Percentiles rank a stretch among this genome's conserved stretches.
Evolutionary conservation across 257 asterid genomes (phyloP).

Genomic region (Forsythia viridissima): DNA sequence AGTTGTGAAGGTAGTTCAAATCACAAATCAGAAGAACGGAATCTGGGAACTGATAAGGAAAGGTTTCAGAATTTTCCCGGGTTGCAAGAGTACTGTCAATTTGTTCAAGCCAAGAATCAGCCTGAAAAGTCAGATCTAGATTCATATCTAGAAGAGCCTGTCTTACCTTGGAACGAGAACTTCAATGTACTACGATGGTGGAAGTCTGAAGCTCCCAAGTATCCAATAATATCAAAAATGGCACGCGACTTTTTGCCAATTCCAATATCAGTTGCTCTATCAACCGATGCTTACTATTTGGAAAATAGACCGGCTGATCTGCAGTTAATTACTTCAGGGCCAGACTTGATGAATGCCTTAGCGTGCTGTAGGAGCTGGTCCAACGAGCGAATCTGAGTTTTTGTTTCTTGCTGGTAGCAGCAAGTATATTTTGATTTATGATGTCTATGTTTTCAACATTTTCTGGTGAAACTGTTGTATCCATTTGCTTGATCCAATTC

Average conservation of each 20-base stretch:
- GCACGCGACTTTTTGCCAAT: constrained; percentile 24
- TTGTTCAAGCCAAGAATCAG: neutral
- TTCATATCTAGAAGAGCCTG: constrained; percentile 24
- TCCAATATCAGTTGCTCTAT: constrained; percentile 15
- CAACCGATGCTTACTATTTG: constrained; percentile 15
- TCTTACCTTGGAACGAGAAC: constrained; percentile 12
- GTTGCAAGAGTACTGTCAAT: neutral
- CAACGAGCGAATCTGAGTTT: no score
- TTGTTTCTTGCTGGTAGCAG: no score
- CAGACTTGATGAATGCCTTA: no score
- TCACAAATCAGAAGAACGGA: neutral
- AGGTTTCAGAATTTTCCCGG: neutral
- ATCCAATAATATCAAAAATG: neutral
- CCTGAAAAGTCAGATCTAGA: neutral
- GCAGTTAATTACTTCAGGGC: no score
- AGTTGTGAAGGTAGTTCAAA: neutral
- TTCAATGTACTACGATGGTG: constrained; percentile 24
- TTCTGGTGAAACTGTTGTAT: no score
- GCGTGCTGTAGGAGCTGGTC: no score
- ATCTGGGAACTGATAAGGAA: neutral
- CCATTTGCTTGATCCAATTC: no score
- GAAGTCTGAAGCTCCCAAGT: neutral
- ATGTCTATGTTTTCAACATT: no score
- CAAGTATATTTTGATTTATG: no score
- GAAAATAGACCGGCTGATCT: no score